Evolutionary conservation across 805 yeast species (phyloP).

Genomic region (Ogataea methylovora): DNA sequence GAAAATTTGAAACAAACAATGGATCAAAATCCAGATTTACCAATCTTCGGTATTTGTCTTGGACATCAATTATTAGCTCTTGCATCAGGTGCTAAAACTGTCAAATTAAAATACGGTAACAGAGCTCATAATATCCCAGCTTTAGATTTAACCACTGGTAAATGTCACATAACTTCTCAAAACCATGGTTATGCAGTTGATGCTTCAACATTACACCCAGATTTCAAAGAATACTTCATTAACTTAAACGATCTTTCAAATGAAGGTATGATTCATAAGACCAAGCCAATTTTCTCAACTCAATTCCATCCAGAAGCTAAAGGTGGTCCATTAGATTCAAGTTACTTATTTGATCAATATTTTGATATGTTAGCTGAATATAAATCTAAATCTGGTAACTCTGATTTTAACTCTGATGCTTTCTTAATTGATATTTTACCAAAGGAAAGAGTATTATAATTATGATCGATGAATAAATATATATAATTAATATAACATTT

Average conservation of each 20-base stretch:
- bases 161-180: slow-evolving; percentile 98
- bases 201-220: slow-evolving; percentile 60
- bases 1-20: slow-evolving; percentile 65
- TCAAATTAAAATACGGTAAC: slow-evolving; percentile 94
- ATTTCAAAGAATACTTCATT: slow-evolving; percentile 82
- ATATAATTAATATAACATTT: not conserved
- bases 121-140: slow-evolving; percentile 99
- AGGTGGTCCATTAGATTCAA: slow-evolving; percentile 96
- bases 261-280: slow-evolving; percentile 91
- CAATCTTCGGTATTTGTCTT: slow-evolving; percentile 96
- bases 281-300: slow-evolving; percentile 88
- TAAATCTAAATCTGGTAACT: slow-evolving; percentile 35
- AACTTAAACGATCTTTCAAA: slow-evolving; percentile 93
- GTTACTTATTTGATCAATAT: slow-evolving; percentile 86
- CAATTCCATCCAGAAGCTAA: slow-evolving; percentile 99
- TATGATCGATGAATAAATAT: no score
- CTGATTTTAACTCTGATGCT: slow-evolving; percentile 33
- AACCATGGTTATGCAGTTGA: slow-evolving; percentile 99
- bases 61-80: slow-evolving; percentile 96
- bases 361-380: slow-evolving; percentile 60
- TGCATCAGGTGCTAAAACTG: slow-evolving; percentile 90
- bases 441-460: slow-evolving; percentile 51
- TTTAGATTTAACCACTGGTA: slow-evolving; percentile 81
- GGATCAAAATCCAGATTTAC: slow-evolving; percentile 56
- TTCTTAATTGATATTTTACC: slow-evolving; percentile 57